A percentile compares a stretch with the other conserved stretches of the same genome.
Evolutionary conservation across 257 asterid genomes (phyloP).

Genomic region (Nicotiana knightiana): DNA sequence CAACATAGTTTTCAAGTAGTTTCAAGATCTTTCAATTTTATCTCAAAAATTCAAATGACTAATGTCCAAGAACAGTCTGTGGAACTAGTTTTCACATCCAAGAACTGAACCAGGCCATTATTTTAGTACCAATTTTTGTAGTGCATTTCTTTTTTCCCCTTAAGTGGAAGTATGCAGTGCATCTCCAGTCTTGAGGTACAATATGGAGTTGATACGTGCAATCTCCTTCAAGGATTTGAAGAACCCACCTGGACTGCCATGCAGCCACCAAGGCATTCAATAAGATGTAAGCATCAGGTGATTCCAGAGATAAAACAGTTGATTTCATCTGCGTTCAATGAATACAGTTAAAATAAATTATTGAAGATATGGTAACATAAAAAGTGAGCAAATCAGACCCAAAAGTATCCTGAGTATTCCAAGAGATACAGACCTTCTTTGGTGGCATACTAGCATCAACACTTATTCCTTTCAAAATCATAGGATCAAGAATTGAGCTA

Average conservation of each 20-base stretch:
- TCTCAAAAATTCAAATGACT: neutral
- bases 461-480: constrained; percentile 45
- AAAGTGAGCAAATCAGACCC: neutral
- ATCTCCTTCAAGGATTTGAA: neutral
- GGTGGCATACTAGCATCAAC: constrained; percentile 48
- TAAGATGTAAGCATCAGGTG: constrained; percentile 51
- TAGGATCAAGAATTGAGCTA: constrained; percentile 33
- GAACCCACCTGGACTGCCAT: constrained; percentile 74
- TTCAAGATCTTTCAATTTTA: neutral
- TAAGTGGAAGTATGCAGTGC: neutral
- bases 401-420: neutral
- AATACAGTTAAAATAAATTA: constrained; percentile 4
- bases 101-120: neutral
- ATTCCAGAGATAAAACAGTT: constrained; percentile 47
- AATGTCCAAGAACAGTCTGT: neutral
- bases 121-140: neutral
- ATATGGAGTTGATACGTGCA: neutral
- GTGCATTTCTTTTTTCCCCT: neutral
- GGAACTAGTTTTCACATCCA: neutral
- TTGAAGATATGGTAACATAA: neutral
- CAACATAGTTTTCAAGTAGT: neutral
- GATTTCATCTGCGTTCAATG: constrained; percentile 47
- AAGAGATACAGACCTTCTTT: constrained; percentile 47
- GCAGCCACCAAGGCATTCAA: constrained; percentile 51
- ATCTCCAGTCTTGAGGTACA: neutral